Percentiles rank a stretch among this genome's conserved stretches.
phyloP scores from a whole-genome alignment of 2,329 filamentous ascomycete genomes.

The Leptosphaerulina australis region DNA sequence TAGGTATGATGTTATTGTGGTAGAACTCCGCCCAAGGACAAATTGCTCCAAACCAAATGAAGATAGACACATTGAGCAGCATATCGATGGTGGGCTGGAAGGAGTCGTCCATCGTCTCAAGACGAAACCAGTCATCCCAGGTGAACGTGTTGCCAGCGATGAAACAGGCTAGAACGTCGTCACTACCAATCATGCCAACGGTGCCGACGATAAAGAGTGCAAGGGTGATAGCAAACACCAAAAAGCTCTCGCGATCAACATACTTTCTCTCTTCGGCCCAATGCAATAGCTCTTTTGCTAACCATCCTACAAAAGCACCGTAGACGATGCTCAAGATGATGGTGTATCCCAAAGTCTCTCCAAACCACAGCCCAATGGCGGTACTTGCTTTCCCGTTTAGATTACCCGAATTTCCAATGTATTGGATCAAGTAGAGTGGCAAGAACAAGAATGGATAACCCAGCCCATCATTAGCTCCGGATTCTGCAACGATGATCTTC shows the following conservation, averaged over 20 bases:
- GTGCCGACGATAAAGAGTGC: constrained; percentile 88
- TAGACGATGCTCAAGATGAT: constrained; percentile 80
- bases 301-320: constrained; percentile 76
- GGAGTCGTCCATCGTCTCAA: constrained; percentile 87
- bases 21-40: constrained; percentile 79
- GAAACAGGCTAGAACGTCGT: constrained; percentile 91
- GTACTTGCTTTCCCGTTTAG: constrained; percentile 60
- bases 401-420: constrained; percentile 61
- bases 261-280: constrained; percentile 82
- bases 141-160: constrained; percentile 90
- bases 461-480: constrained; percentile 85
- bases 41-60: constrained; percentile 77
- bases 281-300: constrained; percentile 81
- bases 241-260: constrained; percentile 84
- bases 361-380: constrained; percentile 82
- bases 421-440: constrained; percentile 82
- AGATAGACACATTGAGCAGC: constrained; percentile 86
- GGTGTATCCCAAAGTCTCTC: constrained; percentile 82
- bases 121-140: constrained; percentile 87
- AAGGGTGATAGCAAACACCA: constrained; percentile 83
- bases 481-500: constrained; percentile 70
- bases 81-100: constrained; percentile 95
- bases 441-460: constrained; percentile 90
- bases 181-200: constrained; percentile 83
- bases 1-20: constrained; percentile 70